Base-by-base conservation (phyloP, 2,329 filamentous ascomycete genomes). In the Colletotrichum destructivum region DNA sequence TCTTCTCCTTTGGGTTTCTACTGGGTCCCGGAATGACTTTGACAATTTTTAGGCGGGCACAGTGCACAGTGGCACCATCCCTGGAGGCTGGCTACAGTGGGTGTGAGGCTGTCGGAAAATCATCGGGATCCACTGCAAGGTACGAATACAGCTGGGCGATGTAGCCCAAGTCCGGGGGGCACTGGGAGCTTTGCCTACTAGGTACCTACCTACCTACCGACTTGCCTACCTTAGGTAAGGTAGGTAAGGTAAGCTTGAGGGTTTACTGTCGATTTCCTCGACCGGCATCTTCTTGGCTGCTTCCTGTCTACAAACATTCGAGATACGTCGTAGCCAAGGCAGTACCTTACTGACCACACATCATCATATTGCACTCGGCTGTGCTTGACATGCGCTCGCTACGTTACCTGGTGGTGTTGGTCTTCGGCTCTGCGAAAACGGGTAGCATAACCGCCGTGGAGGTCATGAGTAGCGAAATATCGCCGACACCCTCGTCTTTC, bases 41-140 rank as follows among this genome's bases (percentile, higher is more conserved):
- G 47, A 44, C 55, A 67, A 68, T 71, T 71, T 71, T 71, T 59
- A 59, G 69, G 69, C 64, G 57, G 62, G 13, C 21, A 54, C 69
- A 57, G 57, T 62, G 64, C 54, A 62, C 64, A 35, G 31, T 35
- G 31, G 31, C 7, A 35, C 31, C 8, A 35, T 31, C 26, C 31
- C 7, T 44, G 56, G 51, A 62, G 62, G 67, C 23, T 59, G 44
- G 38, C 47, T 42, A 40, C 69, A 71, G 64, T 62, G 31, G 52
- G 49, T 49, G 31, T 31, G 56, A 67, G 68, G 56, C 51, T 51
- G 57, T 71, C 69, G 69, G 69, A 68, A 68, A 71, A 71, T 71
- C 69, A 71, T 71, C 69, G 69, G 67, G 38, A 23, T 71, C 51
- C 64, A 62, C 64, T 68, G 44, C 23, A 62, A 68, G 64, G 64